phyloP scores from a whole-genome alignment of 257 asterid species.

The Forsythia viridissima region DNA sequence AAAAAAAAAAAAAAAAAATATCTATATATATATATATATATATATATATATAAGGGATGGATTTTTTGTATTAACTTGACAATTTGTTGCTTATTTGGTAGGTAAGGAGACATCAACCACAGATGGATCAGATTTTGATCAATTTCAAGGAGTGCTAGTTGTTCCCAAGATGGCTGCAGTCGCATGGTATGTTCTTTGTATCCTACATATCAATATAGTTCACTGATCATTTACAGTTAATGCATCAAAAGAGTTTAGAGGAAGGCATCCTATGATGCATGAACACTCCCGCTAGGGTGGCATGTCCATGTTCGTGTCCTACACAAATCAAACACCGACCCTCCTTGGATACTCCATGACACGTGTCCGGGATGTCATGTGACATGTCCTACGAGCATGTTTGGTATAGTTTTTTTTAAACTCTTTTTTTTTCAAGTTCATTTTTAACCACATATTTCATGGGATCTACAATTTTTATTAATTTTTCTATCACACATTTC shows the following conservation, averaged over 20 bases:
- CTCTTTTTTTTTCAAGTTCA: no score
- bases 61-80: constrained; percentile 15
- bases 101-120: constrained; percentile 85
- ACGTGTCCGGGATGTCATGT: neutral
- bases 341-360: neutral
- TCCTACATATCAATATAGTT: neutral
- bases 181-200: constrained; percentile 3
- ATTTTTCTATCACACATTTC: no score
- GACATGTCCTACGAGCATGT: neutral
- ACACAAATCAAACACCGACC: neutral
- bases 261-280: neutral
- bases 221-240: neutral
- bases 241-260: neutral
- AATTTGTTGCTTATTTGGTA: constrained; percentile 24
- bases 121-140: constrained; percentile 65
- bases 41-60: neutral
- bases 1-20: no score
- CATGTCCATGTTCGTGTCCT: neutral
- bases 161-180: constrained; percentile 16
- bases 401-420: no score
- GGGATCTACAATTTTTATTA: no score
- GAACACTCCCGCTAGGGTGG: neutral
- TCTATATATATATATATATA: neutral
- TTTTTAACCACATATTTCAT: no score
- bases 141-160: constrained; percentile 56